Base-by-base conservation (phyloP, 31 red algal species). In the Asparagopsis taxiformis region DNA sequence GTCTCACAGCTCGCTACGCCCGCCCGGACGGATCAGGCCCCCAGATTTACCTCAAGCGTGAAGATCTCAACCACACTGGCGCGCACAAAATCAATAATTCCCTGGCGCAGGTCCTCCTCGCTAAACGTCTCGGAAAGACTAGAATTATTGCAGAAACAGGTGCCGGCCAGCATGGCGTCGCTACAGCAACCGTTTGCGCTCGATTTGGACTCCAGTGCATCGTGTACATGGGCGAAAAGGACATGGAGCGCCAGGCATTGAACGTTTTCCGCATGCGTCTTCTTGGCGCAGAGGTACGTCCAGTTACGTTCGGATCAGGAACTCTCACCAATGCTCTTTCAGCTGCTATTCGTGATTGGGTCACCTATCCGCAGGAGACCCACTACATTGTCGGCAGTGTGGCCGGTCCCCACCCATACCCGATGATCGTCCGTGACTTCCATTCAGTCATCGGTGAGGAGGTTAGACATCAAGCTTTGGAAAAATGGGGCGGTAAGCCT, bases 1-100 rank as follows among this genome's bases (percentile, higher is more conserved):
- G 92, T 21, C 88, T 95, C 16, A 93, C 97, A 1, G 68, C 49
- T 36, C 82, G 82, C 16, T 94, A 91, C 55, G 89, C 91, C 2
- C 74, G 96, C 20, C 52, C 70, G 23, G 92, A 99, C 29, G 92
- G 92, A 20, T 62, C 90, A 28, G 97, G 97, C 15, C 88, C 92
- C 0, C 75, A 82, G 37, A 99, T 99, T 22, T 99, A 85, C 28
- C 61, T 99, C 15, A 99, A 99, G 63, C 67, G 97, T 30, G 97
- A 99, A 73, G 97, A 99, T 59, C 77, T 99, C 23, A 92, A 89
- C 51, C 97, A 99, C 75, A 99, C 97, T 0, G 97, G 97, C 29
- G 97, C 97, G 23, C 97, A 99, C 62, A 99, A 99, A 83, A 99
- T 99, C 56, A 99, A 99, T 56, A 99, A 99, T 64, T 91, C 97